These are phyloP conservation scores for carrot (Daucus carota) DNA, from an alignment of 129 eudicot species.

Conservation along the genomic window DH1_v3.0 NC_030382.2:29820501-29821000, in stretches of 20 bases:
- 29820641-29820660: constrained; percentile 94
- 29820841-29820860: too few species aligned
- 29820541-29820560: constrained; percentile 47
- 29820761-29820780: constrained; percentile 92
- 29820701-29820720: constrained; percentile 98
- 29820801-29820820: constrained; percentile 85
- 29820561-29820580: neutral
- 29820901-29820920: constrained; percentile 2
- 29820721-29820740: constrained; percentile 98
- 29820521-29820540: constrained; percentile 73
- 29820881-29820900: constrained; percentile 7
- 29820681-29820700: constrained; percentile 83
- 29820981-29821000: constrained; percentile 88
- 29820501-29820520: constrained; percentile 90
- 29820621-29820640: constrained; percentile 68
- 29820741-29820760: constrained; percentile 97
- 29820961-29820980: constrained; percentile 99
- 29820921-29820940: constrained; percentile 81
- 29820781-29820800: constrained; percentile 96
- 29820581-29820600: neutral
- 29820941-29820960: constrained; percentile 88
- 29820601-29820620: constrained; percentile 11
- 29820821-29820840: neutral
- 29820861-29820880: constrained; percentile 2
- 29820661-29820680: constrained; percentile 99